These are phyloP conservation scores for Asterella californica DNA, from an alignment of 225 moss, liverwort and hornwort genomes.

Conservation along the genomic window DNA sequence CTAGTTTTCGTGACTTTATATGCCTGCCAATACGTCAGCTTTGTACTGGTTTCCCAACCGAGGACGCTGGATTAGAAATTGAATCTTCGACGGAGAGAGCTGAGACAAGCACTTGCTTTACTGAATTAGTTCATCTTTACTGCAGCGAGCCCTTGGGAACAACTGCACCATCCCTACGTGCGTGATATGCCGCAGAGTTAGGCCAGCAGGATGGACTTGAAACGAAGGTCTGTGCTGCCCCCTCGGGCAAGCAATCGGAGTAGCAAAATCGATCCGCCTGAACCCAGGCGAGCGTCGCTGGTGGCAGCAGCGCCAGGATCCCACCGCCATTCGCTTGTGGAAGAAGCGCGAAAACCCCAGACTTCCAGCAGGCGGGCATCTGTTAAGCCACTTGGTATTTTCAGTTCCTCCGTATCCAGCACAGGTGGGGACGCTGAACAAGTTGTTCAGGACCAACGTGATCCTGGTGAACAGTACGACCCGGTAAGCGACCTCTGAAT, in stretches of 20 bases:
- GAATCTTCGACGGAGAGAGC: too few species aligned
- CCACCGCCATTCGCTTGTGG: constrained; percentile 7
- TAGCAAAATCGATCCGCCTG: constrained; percentile 3
- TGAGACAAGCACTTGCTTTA: too few species aligned
- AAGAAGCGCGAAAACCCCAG: neutral
- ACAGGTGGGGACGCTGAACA: neutral
- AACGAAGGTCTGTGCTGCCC: neutral
- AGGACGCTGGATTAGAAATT: too few species aligned
- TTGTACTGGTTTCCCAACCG: too few species aligned
- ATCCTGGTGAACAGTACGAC: neutral
- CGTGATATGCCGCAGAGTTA: neutral
- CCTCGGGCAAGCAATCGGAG: neutral
- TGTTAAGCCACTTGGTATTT: neutral
- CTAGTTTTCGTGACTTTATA: too few species aligned
- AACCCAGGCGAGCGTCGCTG: constrained; percentile 14
- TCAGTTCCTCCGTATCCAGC: neutral
- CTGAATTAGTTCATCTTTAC: too few species aligned
- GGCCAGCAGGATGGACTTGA: neutral
- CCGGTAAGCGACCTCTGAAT: neutral
- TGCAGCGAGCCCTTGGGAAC: too few species aligned
- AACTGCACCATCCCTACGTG: too few species aligned
- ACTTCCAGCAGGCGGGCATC: constrained; percentile 11
- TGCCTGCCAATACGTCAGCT: too few species aligned
- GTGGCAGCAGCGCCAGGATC: constrained; percentile 7
- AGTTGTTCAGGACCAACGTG: neutral